A percentile compares a stretch with the other conserved stretches of the same genome.
These are phyloP conservation scores for Bisporella sp. DNA, from an alignment of 2,329 filamentous ascomycete species.

Conservation along the genomic window DNA sequence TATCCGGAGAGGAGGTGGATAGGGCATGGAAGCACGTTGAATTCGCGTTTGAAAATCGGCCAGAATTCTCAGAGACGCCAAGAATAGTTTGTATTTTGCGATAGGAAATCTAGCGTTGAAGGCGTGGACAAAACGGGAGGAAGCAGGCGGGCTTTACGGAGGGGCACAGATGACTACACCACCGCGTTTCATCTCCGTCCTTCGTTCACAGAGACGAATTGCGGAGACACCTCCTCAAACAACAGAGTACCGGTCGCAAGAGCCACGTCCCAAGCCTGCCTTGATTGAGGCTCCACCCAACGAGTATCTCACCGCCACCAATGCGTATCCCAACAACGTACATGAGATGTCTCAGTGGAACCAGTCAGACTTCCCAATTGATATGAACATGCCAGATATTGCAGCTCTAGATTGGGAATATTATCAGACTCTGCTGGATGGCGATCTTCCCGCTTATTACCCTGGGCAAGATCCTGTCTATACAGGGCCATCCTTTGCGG, in stretches of 20 bases:
- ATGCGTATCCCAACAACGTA: background rate
- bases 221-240: conserved; percentile 4
- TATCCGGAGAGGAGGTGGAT: conserved; percentile 22
- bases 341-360: background rate
- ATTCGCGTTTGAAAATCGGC: conserved; percentile 23
- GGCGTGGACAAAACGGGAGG: conserved; percentile 24
- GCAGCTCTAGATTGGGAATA: conserved; percentile 24
- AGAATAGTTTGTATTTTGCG: conserved; percentile 21
- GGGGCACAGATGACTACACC: conserved; percentile 2
- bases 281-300: background rate
- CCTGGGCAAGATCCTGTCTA: no score
- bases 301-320: background rate
- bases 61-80: conserved; percentile 22
- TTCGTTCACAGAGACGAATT: conserved; percentile 19
- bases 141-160: conserved; percentile 10
- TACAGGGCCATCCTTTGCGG: no score
- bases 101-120: conserved; percentile 24
- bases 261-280: background rate
- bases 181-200: conserved; percentile 15
- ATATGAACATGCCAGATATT: conserved; percentile 18
- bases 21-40: conserved; percentile 26
- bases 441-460: conserved; percentile 16
- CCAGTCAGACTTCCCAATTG: conserved; percentile 7
- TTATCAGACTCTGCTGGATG: conserved; percentile 25
- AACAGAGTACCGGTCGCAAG: background rate